Evolutionary conservation across 345 rosid species (phyloP).

Genomic region (Geranium rotundifolium): DNA sequence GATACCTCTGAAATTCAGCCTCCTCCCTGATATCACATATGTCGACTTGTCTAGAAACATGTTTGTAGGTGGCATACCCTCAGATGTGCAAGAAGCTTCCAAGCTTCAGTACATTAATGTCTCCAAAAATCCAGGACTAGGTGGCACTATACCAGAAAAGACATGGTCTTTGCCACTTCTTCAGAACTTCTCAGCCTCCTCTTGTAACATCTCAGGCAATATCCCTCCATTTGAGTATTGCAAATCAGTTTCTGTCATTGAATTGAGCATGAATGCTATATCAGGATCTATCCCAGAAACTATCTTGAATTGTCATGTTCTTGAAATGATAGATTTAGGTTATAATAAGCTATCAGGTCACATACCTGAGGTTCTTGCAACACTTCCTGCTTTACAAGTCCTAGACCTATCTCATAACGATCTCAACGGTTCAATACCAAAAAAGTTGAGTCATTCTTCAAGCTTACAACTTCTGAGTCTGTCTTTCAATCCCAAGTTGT

Average conservation of each 20-base stretch:
- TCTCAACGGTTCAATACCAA: constrained; percentile 54
- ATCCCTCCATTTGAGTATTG: constrained; percentile 56
- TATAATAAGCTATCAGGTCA: constrained; percentile 42
- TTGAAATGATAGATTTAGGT: constrained; percentile 45
- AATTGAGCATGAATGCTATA: constrained; percentile 44
- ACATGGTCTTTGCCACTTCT: constrained; percentile 63
- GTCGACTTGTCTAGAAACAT: constrained; percentile 70
- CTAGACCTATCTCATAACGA: constrained; percentile 59
- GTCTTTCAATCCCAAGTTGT: constrained; percentile 53
- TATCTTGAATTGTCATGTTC: constrained; percentile 47
- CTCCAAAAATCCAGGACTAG: constrained; percentile 51
- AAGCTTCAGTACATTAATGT: constrained; percentile 68
- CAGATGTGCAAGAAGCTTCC: constrained; percentile 44
- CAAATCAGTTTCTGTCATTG: constrained; percentile 50
- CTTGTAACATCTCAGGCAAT: constrained; percentile 50
- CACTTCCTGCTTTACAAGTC: constrained; percentile 37
- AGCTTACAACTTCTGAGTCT: constrained; percentile 40
- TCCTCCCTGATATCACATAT: constrained; percentile 55
- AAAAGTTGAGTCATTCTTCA: constrained; percentile 35
- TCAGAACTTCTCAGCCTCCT: constrained; percentile 71
- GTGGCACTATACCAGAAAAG: constrained; percentile 44
- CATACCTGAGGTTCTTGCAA: constrained; percentile 43
- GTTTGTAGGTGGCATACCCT: constrained; percentile 61
- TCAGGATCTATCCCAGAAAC: constrained; percentile 39
- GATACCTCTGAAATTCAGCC: constrained; percentile 49